Base-by-base conservation (phyloP, 331 rosid genomes). In the Malus hybrid region DNA sequence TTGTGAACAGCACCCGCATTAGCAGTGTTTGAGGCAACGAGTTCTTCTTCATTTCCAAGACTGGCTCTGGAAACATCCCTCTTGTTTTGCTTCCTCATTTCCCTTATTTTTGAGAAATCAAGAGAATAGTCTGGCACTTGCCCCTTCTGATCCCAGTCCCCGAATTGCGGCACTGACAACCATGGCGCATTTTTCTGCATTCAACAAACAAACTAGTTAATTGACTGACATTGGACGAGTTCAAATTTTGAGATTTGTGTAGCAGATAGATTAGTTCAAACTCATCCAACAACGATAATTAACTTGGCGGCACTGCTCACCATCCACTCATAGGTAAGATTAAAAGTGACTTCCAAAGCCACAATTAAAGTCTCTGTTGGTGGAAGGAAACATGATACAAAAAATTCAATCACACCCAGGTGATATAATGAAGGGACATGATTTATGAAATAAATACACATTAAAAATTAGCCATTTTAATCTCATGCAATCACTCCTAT, bases 131-230 rank as follows among this genome's bases (percentile, higher is more conserved):
- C 99, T 2, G 99, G 97, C 73, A 89, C 56, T 81, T 81, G 93
- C 5, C 97, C 99, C 75, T 89, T 90, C 79, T 92, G 97, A 75
- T 94, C 99, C 99, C 99, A 94, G 69, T 90, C 97, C 70, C 99
- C 99, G 74, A 92, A 94, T 73, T 92, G 97, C 42, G 99, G 99
- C 75, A 94, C 97, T 42, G 99, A 92, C 77, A 94, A 73, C 99
- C 97, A 90, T 14, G 91, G 82, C 32, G 69, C 89, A 75, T 77
- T 90, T 82, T 89, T 94, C 97, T 92, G 85, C 74, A 72, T 68
- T 58, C 74, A 64, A 65, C 52, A 28, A 80, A 50, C 39, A 2
- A 56, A 32, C 24, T 26, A 42, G 13, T 1, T 0, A 39, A 29
- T 58, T 20, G 20, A n/a, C 24, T 58, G 15, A 10, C 16, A 1